These are phyloP conservation scores for Thozetella sp. DNA, from an alignment of 495 filamentous ascomycete genomes.

Conservation along the genomic window DNA sequence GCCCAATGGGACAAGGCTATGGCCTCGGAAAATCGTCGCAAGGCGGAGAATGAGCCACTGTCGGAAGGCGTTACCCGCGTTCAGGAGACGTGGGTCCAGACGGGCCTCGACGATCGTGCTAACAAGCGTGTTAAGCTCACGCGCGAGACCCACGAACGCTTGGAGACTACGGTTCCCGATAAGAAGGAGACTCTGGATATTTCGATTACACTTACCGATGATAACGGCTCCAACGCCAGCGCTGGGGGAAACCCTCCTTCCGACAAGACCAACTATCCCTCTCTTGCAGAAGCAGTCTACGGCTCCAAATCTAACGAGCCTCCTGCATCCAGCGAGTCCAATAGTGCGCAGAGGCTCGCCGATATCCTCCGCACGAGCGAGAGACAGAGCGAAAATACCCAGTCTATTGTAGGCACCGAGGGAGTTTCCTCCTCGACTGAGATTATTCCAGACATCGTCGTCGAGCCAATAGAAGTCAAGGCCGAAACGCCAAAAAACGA, in stretches of 20 bases:
- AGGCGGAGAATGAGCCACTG: slow-evolving; percentile 21
- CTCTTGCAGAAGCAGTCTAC: not conserved
- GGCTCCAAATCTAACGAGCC: not conserved
- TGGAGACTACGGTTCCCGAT: not conserved
- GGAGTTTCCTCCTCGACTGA: not conserved
- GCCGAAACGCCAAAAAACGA: slow-evolving; percentile 8
- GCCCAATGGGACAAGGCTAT: slow-evolving; percentile 18
- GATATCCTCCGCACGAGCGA: not conserved
- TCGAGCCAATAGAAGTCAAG: slow-evolving; percentile 1
- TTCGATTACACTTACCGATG: not conserved
- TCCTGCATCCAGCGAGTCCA: not conserved
- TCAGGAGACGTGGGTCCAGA: slow-evolving; percentile 31
- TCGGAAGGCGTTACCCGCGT: slow-evolving; percentile 4
- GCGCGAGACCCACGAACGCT: slow-evolving; percentile 19
- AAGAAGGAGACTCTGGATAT: not conserved
- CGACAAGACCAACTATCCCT: too few relatives aligned
- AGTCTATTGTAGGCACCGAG: not conserved
- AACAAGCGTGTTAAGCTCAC: slow-evolving; percentile 43
- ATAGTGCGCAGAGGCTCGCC: not conserved
- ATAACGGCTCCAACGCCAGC: not conserved
- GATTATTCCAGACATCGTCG: slow-evolving; percentile 2
- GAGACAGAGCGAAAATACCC: not conserved
- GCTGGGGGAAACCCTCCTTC: too few relatives aligned
- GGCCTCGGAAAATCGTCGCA: slow-evolving; percentile 23
- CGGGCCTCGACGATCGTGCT: slow-evolving; percentile 21